Base-by-base conservation (phyloP, 169 alveolate species). In the Amoebophrya sp. region DNA sequence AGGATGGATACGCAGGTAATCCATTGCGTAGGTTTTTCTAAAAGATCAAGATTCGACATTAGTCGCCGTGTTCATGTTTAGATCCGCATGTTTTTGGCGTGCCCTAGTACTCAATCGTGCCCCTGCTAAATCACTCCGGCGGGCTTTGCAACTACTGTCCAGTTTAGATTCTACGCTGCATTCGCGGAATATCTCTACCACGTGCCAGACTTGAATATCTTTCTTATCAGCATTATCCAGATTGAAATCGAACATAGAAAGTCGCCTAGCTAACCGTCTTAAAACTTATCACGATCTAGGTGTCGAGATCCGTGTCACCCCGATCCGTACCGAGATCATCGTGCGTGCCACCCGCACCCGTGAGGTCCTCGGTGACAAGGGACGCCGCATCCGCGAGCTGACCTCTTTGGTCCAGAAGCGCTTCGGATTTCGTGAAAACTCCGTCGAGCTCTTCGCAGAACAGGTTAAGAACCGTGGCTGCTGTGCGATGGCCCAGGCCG, bases 401-500 rank as follows among this genome's bases (percentile, higher is more conserved):
- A 98, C 99, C 91, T 97, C 99, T 41, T 95, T 99, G 92, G 98
- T 99, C 93, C 99, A 98, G 96, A 99, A 98, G 97, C 96, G 99
- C 92, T 99, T 98, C 97, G 98, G 98, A 93, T 98, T 97, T 94
- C 96, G 98, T 39, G 97, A 91, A 98, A 89, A 98, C 95, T 96
- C 98, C 91, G 99, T 99, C 77, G 99, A 98, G 94, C 96, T 99
- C 92, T 92, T 92, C 89, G 93, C 93, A 23, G 93, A 92, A 91
- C 93, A 91, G 40, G 93, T 92, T 6, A 91, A 92, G 90, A 92
- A 92, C 78, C 93, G 93, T 39, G 93, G 91, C 91, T 96, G 98
- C 76, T 98, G 99, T 94, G 99, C 99, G 91, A 97, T 99, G 98
- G 99, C 99, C 77, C 99, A 99, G 96, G 99, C 99, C 41, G 99